These are phyloP conservation scores for Termitomyces sp. DNA, from an alignment of 768 basidiomycete genomes.

Conservation along the genomic window DNA sequence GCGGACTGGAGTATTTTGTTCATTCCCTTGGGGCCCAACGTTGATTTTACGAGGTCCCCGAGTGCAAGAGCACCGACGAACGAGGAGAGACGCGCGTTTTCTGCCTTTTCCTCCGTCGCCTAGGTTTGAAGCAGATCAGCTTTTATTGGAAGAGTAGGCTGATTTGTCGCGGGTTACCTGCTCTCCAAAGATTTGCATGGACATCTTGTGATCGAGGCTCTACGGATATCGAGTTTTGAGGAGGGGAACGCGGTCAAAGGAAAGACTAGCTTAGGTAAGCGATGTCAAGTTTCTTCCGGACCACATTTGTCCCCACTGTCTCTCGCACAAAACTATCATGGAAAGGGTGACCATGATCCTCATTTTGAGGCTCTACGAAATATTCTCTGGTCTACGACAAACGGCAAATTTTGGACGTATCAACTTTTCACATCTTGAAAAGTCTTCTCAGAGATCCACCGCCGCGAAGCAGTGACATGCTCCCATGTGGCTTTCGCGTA, in stretches of 20 bases:
- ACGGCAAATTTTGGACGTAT: too few species aligned
- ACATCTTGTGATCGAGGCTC: conserved; percentile 35
- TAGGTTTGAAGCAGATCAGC: conserved; percentile 1
- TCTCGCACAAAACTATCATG: too few species aligned
- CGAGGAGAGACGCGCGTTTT: conserved; percentile 96
- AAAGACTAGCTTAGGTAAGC: conserved; percentile 6
- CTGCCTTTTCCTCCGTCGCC: conserved; percentile 93
- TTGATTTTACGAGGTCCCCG: conserved; percentile 98
- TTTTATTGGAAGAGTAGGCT: not conserved
- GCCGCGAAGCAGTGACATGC: too few species aligned
- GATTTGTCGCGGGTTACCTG: conserved; percentile 35
- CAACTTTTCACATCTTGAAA: too few species aligned
- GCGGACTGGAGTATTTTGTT: conserved; percentile 97
- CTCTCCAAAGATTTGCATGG: conserved; percentile 68
- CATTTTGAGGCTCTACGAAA: too few species aligned
- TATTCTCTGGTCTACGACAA: too few species aligned
- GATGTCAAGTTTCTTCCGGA: too few species aligned
- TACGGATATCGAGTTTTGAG: not conserved
- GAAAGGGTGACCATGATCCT: too few species aligned
- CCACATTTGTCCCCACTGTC: too few species aligned
- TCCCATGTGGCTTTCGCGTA: too few species aligned
- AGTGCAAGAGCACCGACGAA: conserved; percentile 97
- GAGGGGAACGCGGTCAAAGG: conserved; percentile 4
- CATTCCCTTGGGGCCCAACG: conserved; percentile 98
- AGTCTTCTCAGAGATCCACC: too few species aligned